These are phyloP conservation scores for Goffeauzyma gilvescens DNA, from an alignment of 768 basidiomycete species.

Conservation along the genomic window DNA sequence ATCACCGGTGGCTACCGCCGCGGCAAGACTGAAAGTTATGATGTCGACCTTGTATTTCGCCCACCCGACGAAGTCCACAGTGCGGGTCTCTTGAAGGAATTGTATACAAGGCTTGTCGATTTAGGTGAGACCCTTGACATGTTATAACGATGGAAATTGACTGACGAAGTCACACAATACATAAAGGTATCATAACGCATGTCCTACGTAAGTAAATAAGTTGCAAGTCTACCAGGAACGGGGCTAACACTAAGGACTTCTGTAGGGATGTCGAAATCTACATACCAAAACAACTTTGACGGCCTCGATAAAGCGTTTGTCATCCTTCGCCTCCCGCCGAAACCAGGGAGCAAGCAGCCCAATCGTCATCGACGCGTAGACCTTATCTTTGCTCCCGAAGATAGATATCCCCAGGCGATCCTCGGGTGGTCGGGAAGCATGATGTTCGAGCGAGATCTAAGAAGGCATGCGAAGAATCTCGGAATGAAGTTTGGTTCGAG, in stretches of 20 bases:
- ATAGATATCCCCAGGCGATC: constrained; percentile 70
- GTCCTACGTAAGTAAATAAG: constrained; percentile 62
- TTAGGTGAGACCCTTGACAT: constrained; percentile 36
- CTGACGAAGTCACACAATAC: background rate
- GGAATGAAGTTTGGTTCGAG: constrained; percentile 10
- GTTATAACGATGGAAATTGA: background rate
- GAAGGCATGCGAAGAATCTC: constrained; percentile 19
- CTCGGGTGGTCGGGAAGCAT: constrained; percentile 83
- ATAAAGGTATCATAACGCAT: constrained; percentile 56
- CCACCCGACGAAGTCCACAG: constrained; percentile 42
- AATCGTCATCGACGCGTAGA: constrained; percentile 55
- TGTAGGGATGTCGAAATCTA: constrained; percentile 1
- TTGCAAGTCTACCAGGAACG: background rate
- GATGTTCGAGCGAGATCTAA: constrained; percentile 71
- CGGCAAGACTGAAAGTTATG: constrained; percentile 61
- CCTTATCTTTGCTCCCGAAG: constrained; percentile 57
- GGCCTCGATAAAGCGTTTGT: constrained; percentile 69
- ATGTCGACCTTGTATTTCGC: constrained; percentile 76
- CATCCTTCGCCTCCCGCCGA: constrained; percentile 48
- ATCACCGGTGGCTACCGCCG: constrained; percentile 74
- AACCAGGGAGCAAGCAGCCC: constrained; percentile 15
- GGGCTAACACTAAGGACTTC: background rate
- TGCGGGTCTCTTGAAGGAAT: constrained; percentile 44
- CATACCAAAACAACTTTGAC: constrained; percentile 43
- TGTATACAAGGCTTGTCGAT: constrained; percentile 43